Evolutionary conservation across 345 rosid species (phyloP), one percentile per base, ranked within the genome.

Genomic region (Brassica rapa): DNA sequence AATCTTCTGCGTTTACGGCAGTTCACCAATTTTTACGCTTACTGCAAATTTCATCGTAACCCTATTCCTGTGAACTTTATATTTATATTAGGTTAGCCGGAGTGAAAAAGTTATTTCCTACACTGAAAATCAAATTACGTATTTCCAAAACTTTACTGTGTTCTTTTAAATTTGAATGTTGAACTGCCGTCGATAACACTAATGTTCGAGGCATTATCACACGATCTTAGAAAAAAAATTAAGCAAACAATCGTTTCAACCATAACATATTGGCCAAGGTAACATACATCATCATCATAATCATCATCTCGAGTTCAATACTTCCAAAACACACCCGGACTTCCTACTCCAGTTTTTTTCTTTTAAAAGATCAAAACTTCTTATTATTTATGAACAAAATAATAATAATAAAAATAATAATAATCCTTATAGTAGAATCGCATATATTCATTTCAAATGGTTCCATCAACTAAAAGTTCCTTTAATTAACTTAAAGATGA

Each of bases 401-500:
- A 37, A 37, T 8, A 10, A 39, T 49, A 32, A 32, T 32, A 32
- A 32, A 4, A 32, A 32, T 32, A 19, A 10, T 37, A 37, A 37
- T 8, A 2, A 39, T 16, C 0, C 10, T 56, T 23, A 4, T 41
- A 39, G 8, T 62, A 57, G 33, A 62, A 29, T 63, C 41, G 57
- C 64, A 70, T 61, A 69, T 25, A 69, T 37, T 77, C 41, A 70
- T 63, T 37, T 66, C 24, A 39, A 70, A 27, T 71, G 33, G 60
- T 35, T 25, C 37, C 24, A 21, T 35, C 14, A 69, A 70, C 15
- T 16, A 55, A 70, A 69, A 59, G 46, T 63, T 70, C 46, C 43
- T 7, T 37, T 37, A 37, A 37, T 41, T 41, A 11, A 41, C 49
- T 41, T 41, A 9, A 41, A 41, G 49, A 41, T 41, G 12, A 41